Evolutionary conservation across 371 early-diverging fungal species (phyloP).

Genomic region (Syncephalis fuscata): DNA sequence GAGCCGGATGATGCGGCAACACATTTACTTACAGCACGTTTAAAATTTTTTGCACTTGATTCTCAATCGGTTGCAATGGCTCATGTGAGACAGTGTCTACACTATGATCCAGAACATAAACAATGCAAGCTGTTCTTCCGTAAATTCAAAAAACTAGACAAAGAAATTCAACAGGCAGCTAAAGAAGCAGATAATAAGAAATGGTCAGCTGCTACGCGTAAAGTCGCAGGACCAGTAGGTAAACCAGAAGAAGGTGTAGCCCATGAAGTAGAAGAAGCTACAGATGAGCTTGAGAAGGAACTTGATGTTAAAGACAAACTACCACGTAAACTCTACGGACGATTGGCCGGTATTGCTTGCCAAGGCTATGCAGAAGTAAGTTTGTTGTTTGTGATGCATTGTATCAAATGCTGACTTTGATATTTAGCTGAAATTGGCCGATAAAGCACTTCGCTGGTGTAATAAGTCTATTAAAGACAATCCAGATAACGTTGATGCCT

Average conservation of each 20-base stretch:
- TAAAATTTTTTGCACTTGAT: constrained; percentile 55
- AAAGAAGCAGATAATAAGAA: constrained; percentile 27
- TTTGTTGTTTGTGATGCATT: constrained; percentile 1
- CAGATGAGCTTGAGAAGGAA: constrained; percentile 13
- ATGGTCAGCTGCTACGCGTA: constrained; percentile 47
- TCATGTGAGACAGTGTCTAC: constrained; percentile 66
- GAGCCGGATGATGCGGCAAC: constrained; percentile 41
- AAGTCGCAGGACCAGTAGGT: constrained; percentile 25
- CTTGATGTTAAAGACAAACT: constrained; percentile 17
- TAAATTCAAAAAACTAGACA: constrained; percentile 59
- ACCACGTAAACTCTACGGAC: constrained; percentile 30
- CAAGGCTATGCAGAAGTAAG: constrained; percentile 34
- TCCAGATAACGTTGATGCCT: constrained; percentile 46
- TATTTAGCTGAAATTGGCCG: constrained; percentile 18
- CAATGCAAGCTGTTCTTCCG: constrained; percentile 58
- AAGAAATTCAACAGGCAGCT: constrained; percentile 41
- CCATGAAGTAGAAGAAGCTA: constrained; percentile 23
- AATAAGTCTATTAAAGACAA: constrained; percentile 29
- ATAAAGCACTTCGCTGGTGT: constrained; percentile 36
- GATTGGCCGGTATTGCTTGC: constrained; percentile 39
- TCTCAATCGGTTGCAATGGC: constrained; percentile 49
- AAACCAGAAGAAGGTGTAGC: constrained; percentile 26
- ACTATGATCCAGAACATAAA: constrained; percentile 81
- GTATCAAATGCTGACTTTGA: too few species aligned
- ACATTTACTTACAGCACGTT: constrained; percentile 41